phyloP scores from a whole-genome alignment of 1,284 basidiomycete species.

The Paramarasmius palmivorus region DNA sequence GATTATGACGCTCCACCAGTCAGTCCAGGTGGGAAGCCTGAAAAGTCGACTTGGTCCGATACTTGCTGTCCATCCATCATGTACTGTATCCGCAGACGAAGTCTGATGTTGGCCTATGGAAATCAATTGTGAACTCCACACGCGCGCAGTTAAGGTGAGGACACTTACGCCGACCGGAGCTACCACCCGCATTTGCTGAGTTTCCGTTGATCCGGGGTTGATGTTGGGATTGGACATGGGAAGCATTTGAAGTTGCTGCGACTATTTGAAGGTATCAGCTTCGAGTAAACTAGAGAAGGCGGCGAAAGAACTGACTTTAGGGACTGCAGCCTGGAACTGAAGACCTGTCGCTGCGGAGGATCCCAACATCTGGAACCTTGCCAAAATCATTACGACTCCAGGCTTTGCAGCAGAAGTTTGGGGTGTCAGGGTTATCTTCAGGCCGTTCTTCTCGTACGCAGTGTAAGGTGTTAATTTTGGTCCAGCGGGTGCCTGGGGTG shows the following conservation, averaged over 20 bases:
- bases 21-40: conserved; percentile 83
- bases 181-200: conserved; percentile 93
- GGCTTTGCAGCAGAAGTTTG: conserved; percentile 78
- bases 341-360: conserved; percentile 56
- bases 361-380: conserved; percentile 79
- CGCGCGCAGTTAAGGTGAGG: neutral
- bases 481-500: conserved; percentile 40
- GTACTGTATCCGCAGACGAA: conserved; percentile 87
- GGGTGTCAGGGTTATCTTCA: conserved; percentile 89
- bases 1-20: conserved; percentile 42
- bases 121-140: conserved; percentile 15
- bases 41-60: conserved; percentile 95
- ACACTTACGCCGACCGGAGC: conserved; percentile 82
- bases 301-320: conserved; percentile 80
- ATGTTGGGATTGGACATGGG: conserved; percentile 91
- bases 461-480: conserved; percentile 73
- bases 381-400: conserved; percentile 88
- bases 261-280: conserved; percentile 50
- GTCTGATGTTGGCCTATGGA: conserved; percentile 75
- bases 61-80: conserved; percentile 65
- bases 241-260: conserved; percentile 97
- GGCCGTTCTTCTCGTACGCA: conserved; percentile 90
- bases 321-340: conserved; percentile 97
- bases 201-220: conserved; percentile 79
- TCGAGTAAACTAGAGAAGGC: neutral